Evolutionary conservation across 805 yeast species (phyloP).

Genomic region (Candida nonsorbophila): DNA sequence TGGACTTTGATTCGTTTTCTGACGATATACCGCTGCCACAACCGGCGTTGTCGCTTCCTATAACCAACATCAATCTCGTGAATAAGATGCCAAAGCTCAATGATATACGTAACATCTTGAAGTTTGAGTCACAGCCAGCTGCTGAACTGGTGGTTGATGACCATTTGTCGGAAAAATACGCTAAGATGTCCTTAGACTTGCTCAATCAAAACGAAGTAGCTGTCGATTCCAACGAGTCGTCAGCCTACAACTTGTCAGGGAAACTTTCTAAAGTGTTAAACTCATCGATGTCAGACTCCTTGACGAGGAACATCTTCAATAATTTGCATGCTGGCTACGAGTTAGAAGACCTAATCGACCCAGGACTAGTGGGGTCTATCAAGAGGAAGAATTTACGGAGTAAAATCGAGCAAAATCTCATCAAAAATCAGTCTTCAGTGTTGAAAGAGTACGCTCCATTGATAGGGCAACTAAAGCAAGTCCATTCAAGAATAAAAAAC

Average conservation of each 20-base stretch:
- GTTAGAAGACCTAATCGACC: slow-evolving; percentile 35
- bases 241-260: slow-evolving; percentile 20
- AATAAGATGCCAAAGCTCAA: slow-evolving; percentile 28
- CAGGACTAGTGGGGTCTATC: slow-evolving; percentile 52
- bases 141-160: slow-evolving; percentile 7
- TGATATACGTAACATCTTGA: slow-evolving; percentile 24
- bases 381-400: slow-evolving; percentile 57
- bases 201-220: slow-evolving; percentile 7
- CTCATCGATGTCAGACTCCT: slow-evolving; percentile 35
- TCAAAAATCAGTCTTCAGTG: slow-evolving; percentile 43
- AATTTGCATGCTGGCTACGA: slow-evolving; percentile 17
- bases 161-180: slow-evolving; percentile 42
- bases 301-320: slow-evolving; percentile 27
- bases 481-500: slow-evolving; percentile 13
- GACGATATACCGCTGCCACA: slow-evolving; percentile 36
- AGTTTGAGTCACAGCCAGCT: slow-evolving; percentile 12
- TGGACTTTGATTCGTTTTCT: slow-evolving; percentile 32
- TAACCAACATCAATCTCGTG: slow-evolving; percentile 28
- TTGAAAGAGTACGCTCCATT: slow-evolving; percentile 30
- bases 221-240: neutral
- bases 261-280: slow-evolving; percentile 49
- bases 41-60: slow-evolving; percentile 38
- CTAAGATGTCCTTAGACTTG: slow-evolving; percentile 39
- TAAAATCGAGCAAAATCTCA: slow-evolving; percentile 54
- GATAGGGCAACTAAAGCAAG: slow-evolving; percentile 17